A percentile compares a stretch with the other conserved stretches of the same genome.
Evolutionary conservation across 805 yeast species (phyloP).

Genomic region (Starmerella floris): DNA sequence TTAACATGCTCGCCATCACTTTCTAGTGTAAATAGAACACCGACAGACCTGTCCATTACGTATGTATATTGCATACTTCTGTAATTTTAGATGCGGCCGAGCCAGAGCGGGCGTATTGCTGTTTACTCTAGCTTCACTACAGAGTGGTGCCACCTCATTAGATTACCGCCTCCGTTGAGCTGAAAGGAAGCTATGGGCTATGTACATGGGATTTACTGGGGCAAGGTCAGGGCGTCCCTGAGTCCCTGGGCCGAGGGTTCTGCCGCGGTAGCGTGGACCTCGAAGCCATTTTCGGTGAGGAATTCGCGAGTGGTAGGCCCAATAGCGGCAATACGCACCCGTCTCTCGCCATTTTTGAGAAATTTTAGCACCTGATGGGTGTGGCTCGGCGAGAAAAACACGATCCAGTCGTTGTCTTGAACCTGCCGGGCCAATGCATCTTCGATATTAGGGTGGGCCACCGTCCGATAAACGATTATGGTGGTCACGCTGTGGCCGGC

Average conservation of each 20-base stretch:
- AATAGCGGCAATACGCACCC: constrained; percentile 55
- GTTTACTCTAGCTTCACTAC: no score
- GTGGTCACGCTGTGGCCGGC: constrained; percentile 41
- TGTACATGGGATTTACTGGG: no score
- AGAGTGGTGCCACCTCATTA: no score
- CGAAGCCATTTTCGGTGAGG: constrained; percentile 38
- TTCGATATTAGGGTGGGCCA: constrained; percentile 36
- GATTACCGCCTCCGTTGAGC: no score
- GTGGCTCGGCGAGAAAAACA: constrained; percentile 87
- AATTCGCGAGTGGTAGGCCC: constrained; percentile 81
- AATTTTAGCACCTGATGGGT: constrained; percentile 47
- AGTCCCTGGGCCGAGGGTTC: constrained; percentile 61
- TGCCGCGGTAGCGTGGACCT: constrained; percentile 49
- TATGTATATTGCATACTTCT: no score
- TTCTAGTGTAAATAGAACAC: no score
- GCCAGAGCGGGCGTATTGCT: no score
- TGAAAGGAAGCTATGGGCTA: no score
- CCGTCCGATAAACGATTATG: constrained; percentile 56
- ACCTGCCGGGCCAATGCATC: constrained; percentile 22
- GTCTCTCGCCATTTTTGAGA: constrained; percentile 22
- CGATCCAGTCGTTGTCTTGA: constrained; percentile 44
- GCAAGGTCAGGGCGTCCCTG: no score
- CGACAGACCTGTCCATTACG: not conserved
- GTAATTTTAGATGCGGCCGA: no score
- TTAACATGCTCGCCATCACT: constrained; percentile 47